Evolutionary conservation across 2,329 filamentous ascomycete species (phyloP), one percentile per base, ranked within the genome.

Genomic region (Fusarium setosum): DNA sequence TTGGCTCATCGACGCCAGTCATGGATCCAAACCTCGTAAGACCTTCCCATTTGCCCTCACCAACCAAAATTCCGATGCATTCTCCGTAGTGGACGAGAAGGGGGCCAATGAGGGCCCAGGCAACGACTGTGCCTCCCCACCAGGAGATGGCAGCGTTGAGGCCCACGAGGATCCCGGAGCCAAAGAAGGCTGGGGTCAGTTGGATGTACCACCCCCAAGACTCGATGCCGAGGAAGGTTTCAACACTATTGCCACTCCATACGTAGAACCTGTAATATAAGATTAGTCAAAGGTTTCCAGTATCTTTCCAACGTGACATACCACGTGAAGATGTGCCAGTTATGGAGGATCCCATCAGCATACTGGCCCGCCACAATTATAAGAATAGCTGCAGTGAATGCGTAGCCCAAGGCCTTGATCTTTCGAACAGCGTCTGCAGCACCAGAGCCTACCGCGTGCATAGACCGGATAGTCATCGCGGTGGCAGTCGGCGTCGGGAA

Each of bases 201-300:
- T 88, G 86, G 42, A 88, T 78, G 63, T 84, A 79, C 87, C 86
- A 89, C 12, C 85, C 85, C 87, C 87, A 89, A 74, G 83, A 87
- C 74, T 89, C 86, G 17, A 85, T 80, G 42, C 80, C 78, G 20
- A 71, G 56, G 26, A 87, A 77, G 1, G 84, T 84, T 15, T 74
- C 73, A 63, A 82, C 85, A 40, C 77, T 81, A 74, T 86, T 82
- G 51, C 81, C 77, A 53, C 80, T 78, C 85, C 86, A 88, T 67
- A 84, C 83, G 71, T 81, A 86, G 72, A 88, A 81, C 49, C 47
- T 50, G 4, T 23, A 5, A 2, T 2, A 11, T n/a, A 17, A 23
- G 17, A 38, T 23, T 50, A 11, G 17, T 5, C 8, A 15, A 17
- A 8, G 17, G 18, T 11, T 18, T 11, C 10, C 8, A 6, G 13